Conservation (phyloP, 2,329 filamentous ascomycete species). For the Penicillium sp. region DNA sequence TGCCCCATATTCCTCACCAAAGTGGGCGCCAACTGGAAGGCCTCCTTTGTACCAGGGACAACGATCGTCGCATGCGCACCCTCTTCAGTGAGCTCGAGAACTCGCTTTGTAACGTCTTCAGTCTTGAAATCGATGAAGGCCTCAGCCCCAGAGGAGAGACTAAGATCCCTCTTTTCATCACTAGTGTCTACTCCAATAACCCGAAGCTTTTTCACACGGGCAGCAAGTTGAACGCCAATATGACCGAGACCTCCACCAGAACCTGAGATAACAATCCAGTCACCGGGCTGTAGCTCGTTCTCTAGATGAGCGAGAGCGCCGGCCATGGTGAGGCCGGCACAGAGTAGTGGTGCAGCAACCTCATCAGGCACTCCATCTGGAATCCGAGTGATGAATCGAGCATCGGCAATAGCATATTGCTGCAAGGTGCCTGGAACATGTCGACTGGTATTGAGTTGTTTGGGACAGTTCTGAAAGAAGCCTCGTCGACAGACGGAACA, state of each 20-base stretch:
- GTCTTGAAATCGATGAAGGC: constrained; percentile 27
- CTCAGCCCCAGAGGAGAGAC: constrained; percentile 27
- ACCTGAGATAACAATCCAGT: constrained; percentile 53
- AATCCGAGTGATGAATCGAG: constrained; percentile 26
- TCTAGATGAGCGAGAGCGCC: constrained; percentile 26
- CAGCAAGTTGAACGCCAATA: constrained; percentile 57
- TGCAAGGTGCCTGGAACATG: constrained; percentile 33
- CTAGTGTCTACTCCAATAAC: constrained; percentile 52
- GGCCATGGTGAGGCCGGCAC: constrained; percentile 30
- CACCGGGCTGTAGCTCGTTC: constrained; percentile 25
- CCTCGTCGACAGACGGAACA: constrained; percentile 30
- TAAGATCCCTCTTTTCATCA: constrained; percentile 24
- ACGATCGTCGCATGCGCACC: constrained; percentile 30
- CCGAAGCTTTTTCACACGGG: constrained; percentile 58
- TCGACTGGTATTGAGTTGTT: constrained; percentile 30
- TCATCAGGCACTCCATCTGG: constrained; percentile 23
- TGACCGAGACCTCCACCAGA: constrained; percentile 59
- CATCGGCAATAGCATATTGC: constrained; percentile 31
- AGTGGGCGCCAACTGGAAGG: constrained; percentile 23
- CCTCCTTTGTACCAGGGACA: constrained; percentile 27
- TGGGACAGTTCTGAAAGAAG: constrained; percentile 25
- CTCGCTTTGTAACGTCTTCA: constrained; percentile 27
- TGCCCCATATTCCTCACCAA: constrained; percentile 28
- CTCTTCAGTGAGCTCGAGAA: constrained; percentile 25
- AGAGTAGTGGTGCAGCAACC: constrained; percentile 25